Conservation (phyloP, 2,329 filamentous ascomycete genomes). For the Coleophoma crateriformis region DNA sequence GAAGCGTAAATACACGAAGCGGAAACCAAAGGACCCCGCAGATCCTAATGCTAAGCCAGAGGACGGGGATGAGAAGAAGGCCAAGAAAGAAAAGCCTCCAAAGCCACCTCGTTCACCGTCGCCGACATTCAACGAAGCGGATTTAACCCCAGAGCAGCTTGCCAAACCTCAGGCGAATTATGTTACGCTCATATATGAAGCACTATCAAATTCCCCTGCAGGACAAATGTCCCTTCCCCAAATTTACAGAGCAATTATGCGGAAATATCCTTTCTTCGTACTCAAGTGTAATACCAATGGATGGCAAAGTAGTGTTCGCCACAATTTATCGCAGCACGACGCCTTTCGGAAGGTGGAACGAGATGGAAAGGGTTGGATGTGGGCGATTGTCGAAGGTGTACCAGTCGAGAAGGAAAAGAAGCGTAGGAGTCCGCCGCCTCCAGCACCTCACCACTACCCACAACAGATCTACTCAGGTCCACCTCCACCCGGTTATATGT, state of each 20-base stretch:
- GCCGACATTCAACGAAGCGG: conserved; percentile 42
- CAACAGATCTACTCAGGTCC: conserved; percentile 22
- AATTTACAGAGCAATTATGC: conserved; percentile 53
- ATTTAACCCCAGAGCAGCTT: conserved; percentile 69
- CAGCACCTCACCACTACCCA: conserved; percentile 22
- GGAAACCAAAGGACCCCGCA: conserved; percentile 45
- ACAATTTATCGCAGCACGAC: conserved; percentile 52
- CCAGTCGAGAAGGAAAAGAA: conserved; percentile 54
- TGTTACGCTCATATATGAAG: conserved; percentile 51
- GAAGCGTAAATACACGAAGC: conserved; percentile 62
- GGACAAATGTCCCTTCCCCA: conserved; percentile 51
- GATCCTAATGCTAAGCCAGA: conserved; percentile 42
- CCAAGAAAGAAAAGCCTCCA: conserved; percentile 28
- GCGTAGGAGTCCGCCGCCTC: conserved; percentile 32
- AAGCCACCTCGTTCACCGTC: conserved; percentile 39
- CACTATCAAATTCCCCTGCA: conserved; percentile 41
- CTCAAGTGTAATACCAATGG: conserved; percentile 46
- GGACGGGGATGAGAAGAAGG: conserved; percentile 50
- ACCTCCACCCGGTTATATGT: conserved; percentile 14
- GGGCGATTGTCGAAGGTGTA: conserved; percentile 45
- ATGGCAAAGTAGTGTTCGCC: conserved; percentile 58
- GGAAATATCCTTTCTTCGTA: conserved; percentile 52
- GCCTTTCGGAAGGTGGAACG: conserved; percentile 49
- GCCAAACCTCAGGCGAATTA: conserved; percentile 58
- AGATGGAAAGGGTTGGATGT: conserved; percentile 50